Base-by-base conservation (phyloP, 495 filamentous ascomycete species). In the Aspergillus conjunctus region DNA sequence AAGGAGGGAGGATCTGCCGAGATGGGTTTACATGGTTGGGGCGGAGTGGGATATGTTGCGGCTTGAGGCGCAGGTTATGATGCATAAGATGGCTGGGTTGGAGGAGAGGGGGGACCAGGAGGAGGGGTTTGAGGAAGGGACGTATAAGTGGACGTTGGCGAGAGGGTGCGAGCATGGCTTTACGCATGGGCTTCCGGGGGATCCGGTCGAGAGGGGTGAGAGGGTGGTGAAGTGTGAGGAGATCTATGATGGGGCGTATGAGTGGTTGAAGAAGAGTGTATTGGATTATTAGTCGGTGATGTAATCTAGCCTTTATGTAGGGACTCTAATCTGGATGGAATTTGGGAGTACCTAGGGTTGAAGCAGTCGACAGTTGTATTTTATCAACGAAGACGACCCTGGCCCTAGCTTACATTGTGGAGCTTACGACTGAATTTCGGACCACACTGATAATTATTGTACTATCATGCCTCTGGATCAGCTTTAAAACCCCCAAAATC, bases 21-120 rank as follows among this genome's bases (percentile, higher is more conserved):
- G 56, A 17, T 65, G 61, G 63, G 66, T 72, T 32, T 71, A 70
- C 54, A 61, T 72, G 53, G 62, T 72, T 22, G 66, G 66, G 3
- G 70, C 70, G 15, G 55, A 72, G 58, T 72, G 64, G 63, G 70
- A 72, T 64, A 66, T 70, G 58, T 51, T 72, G 21, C 65, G 73
- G 14, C 37, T 68, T 17, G 71, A 73, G 61, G 52, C 71, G 14
- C 70, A 74, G 61, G 37, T 56, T 22, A 77, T 75, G 73, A 71
- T 72, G 18, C 64, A 74, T 54, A 59, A 56, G 11, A 62, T 74
- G 34, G 74, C 73, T 9, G 64, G 64, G 14, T 43, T 65, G 30
- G 70, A 65, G 26, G 55, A 45, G 37, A 51, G 41, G 51, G 52
- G 54, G 5, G 58, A 71, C 17, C 57, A 66, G 54, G 63, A 66